These are phyloP conservation scores for Cryptosporidium bovis DNA, from an alignment of 169 alveolate genomes.

Conservation along the genomic window DNA sequence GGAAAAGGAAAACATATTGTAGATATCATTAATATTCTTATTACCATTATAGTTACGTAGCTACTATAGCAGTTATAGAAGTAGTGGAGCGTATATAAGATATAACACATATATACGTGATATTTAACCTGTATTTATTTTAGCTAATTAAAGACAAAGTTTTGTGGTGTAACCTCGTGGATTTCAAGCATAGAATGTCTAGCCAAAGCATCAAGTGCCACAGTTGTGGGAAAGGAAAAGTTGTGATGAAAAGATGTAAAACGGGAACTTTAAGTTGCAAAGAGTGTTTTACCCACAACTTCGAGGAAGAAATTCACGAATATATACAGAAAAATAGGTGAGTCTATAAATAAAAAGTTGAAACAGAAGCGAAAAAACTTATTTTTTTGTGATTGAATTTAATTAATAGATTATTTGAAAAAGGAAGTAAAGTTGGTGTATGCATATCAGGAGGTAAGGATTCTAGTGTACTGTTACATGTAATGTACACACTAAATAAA, in stretches of 20 bases:
- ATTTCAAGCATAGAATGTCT: too few species aligned
- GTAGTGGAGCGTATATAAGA: too few species aligned
- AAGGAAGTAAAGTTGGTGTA: slow-evolving; percentile 93
- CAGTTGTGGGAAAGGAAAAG: slow-evolving; percentile 83
- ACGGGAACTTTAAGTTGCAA: slow-evolving; percentile 90
- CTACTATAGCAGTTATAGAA: too few species aligned
- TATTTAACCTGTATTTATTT: too few species aligned
- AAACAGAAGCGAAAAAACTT: not conserved
- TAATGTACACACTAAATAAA: slow-evolving; percentile 90
- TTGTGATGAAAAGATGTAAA: slow-evolving; percentile 90
- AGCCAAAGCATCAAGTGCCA: not conserved
- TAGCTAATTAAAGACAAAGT: too few species aligned
- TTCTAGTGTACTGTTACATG: slow-evolving; percentile 95
- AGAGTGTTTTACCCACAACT: slow-evolving; percentile 91
- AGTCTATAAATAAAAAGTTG: not conserved
- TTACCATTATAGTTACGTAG: too few species aligned
- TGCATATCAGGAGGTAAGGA: slow-evolving; percentile 99
- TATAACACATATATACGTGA: too few species aligned
- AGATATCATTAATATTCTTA: too few species aligned
- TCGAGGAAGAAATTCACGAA: slow-evolving; percentile 95
- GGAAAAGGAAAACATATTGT: too few species aligned
- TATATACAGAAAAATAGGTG: slow-evolving; percentile 81
- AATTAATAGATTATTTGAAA: slow-evolving; percentile 77
- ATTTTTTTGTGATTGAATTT: not conserved
- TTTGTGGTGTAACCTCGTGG: too few species aligned